Evolutionary conservation across 768 basidiomycete species (phyloP), one percentile per base, ranked within the genome.

Genomic region (Macrolepiota dolichaula): DNA sequence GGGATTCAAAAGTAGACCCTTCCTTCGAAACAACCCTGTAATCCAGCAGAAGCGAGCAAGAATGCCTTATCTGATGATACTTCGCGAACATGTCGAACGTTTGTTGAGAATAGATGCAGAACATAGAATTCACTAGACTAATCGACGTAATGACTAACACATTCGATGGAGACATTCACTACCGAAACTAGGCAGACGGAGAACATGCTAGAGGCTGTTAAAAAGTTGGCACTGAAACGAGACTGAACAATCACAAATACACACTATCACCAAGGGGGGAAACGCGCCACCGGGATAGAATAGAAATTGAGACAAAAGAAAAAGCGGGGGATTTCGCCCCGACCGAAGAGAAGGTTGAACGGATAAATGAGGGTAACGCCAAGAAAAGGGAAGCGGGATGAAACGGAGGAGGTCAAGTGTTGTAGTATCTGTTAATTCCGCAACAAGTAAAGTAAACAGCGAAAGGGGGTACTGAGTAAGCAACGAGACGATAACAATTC

Each of bases 401-500:
- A 13, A 49, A 1, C 36, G 4, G n/a, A 44, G 15, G 42, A 7
- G 42, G 42, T 4, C 19, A 11, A 37, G 29, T 37, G 57, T 29
- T 49, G 49, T 57, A 38, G 22, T 49, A 57, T 57, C 57, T 49
- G 47, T 27, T 25, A 25, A 57, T 24, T 35, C 46, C 35, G 37
- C 32, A 57, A 51, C 19, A 15, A 37, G 56, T 27, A 40, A 38
- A 57, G 17, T 19, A 36, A 56, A 56, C 22, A 19, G 19, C 22
- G 25, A 47, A 29, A 51, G 50, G n/a, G 25, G 40, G 32, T 24
- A 47, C 10, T 35, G 37, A 56, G 37, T 35, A 51, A 57, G 37
- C 50, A 24, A 42, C 27, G 36, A 37, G 32, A 44, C 27, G 46
- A 62, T 46, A 62, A 57, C 50, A 62, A 55, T 56, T 57, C 40